Base-by-base conservation (phyloP, 2,329 filamentous ascomycete genomes). In the Colletotrichum abscissum region DNA sequence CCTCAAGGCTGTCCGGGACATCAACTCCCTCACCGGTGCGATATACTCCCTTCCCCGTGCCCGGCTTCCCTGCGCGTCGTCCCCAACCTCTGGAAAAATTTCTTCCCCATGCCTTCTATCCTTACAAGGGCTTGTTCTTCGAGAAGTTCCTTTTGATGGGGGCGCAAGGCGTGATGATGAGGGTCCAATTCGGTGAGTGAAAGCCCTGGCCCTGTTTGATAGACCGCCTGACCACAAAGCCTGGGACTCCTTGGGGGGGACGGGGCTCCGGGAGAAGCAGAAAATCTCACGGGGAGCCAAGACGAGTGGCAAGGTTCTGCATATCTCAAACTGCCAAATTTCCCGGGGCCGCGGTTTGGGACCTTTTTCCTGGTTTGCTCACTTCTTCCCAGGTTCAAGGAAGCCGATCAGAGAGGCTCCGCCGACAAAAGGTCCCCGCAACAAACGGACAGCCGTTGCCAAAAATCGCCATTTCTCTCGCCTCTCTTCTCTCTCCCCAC, bases 321-420 rank as follows among this genome's bases (percentile, higher is more conserved):
- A 63, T 63, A 55, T 64, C 59, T 38, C 64, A 65, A 74, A 69
- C 64, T 55, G 30, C 56, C 69, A 72, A 74, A 74, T 74, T 65
- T 72, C 72, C 69, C 72, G 30, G 69, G 69, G 72, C 59, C 64
- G 46, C 55, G 72, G 72, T 68, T 72, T 74, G 59, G 70, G 66
- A 73, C 38, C 16, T 49, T 49, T 69, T 58, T 24, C 46, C 30
- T 33, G 30, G 30, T 33, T 73, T 57, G 63, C 24, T 35, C 59
- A 62, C 33, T 54, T 54, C 16, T 49, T 71, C 19, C 35, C 52
- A 24, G 28, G 54, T 5, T 52, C 55, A 60, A 46, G 42, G 56
- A n/a, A 9, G 49, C 16, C 30, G 57, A 19, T 46, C 46, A n/a
- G 22, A 22, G 49, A 26, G 5, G 22, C 7, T 24, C 24, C 55